Conservation (phyloP, 257 asterid species). For the Primulina eburnea region DNA sequence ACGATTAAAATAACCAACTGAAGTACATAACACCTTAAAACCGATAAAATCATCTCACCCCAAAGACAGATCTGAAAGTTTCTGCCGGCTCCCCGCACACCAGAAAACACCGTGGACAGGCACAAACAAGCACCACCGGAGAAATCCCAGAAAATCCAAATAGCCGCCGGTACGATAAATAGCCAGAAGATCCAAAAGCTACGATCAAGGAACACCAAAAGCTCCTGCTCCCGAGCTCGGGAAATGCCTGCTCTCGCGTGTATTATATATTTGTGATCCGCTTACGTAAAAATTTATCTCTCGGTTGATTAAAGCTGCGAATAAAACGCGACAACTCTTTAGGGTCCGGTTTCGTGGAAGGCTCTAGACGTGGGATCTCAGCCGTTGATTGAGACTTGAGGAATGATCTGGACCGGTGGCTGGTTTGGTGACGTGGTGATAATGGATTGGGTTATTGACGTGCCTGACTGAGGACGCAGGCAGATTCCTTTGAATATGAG, state of each 20-base stretch:
- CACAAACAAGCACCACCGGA: conserved; percentile 19
- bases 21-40: conserved; percentile 14
- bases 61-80: conserved; percentile 59
- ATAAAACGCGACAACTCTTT: conserved; percentile 34
- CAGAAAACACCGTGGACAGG: conserved; percentile 26
- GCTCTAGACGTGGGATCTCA: conserved; percentile 40
- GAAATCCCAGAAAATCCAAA: conserved; percentile 36
- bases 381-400: conserved; percentile 37
- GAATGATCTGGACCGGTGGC: conserved; percentile 23
- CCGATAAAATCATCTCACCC: conserved; percentile 44
- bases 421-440: conserved; percentile 39
- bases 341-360: conserved; percentile 29
- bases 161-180: conserved; percentile 34
- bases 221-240: conserved; percentile 23
- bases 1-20: background rate
- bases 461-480: background rate
- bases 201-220: conserved; percentile 28
- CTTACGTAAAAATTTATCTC: background rate
- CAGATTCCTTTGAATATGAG: too few relatives aligned
- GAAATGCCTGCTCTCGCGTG: conserved; percentile 1
- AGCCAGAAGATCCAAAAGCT: conserved; percentile 29
- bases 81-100: conserved; percentile 19
- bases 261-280: background rate
- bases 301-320: background rate
- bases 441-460: conserved; percentile 45